phyloP scores from a whole-genome alignment of 192 early-diverging fungal species.

The Podila epicladia region DNA sequence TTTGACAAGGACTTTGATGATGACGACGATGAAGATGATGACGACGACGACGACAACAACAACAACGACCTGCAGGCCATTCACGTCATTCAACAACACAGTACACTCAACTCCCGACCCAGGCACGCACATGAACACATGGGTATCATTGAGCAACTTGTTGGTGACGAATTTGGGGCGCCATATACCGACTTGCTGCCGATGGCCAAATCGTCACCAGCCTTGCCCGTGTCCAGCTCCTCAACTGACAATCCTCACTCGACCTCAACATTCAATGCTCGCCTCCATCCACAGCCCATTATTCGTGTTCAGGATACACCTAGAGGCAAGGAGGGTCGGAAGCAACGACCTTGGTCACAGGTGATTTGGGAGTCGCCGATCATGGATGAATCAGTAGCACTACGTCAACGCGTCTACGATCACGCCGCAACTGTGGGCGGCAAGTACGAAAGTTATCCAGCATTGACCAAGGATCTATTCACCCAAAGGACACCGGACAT shows the following conservation, averaged over 20 bases:
- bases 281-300: background rate
- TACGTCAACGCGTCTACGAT: background rate
- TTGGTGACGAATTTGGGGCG: background rate
- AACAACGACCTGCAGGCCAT: background rate
- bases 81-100: background rate
- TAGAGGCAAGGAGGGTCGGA: background rate
- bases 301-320: background rate
- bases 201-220: conserved; percentile 10
- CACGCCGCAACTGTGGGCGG: conserved; percentile 2
- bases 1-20: conserved; percentile 39
- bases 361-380: conserved; percentile 44
- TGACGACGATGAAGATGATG: conserved; percentile 28
- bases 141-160: conserved; percentile 25
- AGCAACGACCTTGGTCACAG: conserved; percentile 39
- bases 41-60: conserved; percentile 6
- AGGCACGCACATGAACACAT: too few relatives aligned
- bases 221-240: background rate
- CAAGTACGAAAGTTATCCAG: conserved; percentile 11
- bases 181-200: background rate
- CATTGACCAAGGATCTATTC: conserved; percentile 24
- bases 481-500: conserved; percentile 1
- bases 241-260: conserved; percentile 5
- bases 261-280: conserved; percentile 7
- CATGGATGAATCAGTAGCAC: conserved; percentile 4
- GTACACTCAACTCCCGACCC: background rate